phyloP scores from a whole-genome alignment of 202 grass and related monocot species.

The Schoenoplectus tabernaemontani region DNA sequence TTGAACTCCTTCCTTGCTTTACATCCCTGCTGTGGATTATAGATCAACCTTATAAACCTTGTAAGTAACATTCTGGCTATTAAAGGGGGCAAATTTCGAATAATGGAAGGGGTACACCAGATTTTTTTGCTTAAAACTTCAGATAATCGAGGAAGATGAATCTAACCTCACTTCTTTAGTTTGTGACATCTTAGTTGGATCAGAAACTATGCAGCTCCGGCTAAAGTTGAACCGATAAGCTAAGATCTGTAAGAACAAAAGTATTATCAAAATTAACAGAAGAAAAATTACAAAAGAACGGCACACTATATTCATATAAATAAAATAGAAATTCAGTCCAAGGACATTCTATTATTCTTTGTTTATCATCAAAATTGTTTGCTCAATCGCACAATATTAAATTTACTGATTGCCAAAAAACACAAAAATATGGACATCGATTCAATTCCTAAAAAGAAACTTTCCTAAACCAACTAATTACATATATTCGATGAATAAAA shows the following conservation, averaged over 20 bases:
- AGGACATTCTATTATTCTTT: too few species aligned
- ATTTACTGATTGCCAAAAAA: not conserved
- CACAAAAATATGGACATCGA: not conserved
- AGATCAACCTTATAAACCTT: too few species aligned
- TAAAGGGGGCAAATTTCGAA: not conserved
- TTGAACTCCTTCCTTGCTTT: not conserved
- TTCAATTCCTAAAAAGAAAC: not conserved
- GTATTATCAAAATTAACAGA: conserved; percentile 28
- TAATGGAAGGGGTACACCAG: not conserved
- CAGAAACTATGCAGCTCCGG: not conserved
- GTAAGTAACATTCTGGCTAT: not conserved
- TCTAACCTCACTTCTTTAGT: conserved; percentile 92
- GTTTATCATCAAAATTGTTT: not conserved
- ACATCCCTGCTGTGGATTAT: not conserved
- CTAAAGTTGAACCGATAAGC: not conserved
- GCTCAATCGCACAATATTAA: not conserved
- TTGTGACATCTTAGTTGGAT: conserved; percentile 56
- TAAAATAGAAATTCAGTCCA: not conserved
- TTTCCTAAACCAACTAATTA: not conserved
- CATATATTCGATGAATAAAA: not conserved
- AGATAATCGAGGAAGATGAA: not conserved
- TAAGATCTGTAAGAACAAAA: not conserved
- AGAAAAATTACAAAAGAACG: not conserved
- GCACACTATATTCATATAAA: not conserved
- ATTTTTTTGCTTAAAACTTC: not conserved